Evolutionary conservation across 257 asterid species (phyloP), one percentile per base, ranked within the genome.

Genomic region (Plectranthus barbatus): DNA sequence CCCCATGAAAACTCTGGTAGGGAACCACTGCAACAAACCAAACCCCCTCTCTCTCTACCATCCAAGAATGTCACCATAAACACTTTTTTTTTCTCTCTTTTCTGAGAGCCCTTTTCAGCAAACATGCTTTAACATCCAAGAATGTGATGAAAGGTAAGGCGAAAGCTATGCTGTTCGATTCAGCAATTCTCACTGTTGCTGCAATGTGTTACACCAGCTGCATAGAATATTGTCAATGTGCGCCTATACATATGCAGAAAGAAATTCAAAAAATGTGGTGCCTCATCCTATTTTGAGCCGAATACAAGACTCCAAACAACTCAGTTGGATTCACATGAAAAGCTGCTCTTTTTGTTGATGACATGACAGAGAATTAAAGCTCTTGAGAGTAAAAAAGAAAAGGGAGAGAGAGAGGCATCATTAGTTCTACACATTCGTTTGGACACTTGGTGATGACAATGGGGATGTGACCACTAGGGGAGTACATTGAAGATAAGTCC

Each of bases 261-360:
- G n/a, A 9, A 39, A 13, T 13, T 13, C 15, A 1, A 1, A 26
- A 3, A 45, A 45, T 15, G 51, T 45, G 51, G 15, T 45, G 4
- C 26, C 54, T 9, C 3, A 20, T 49, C 26, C 24, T 39, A 51
- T 62, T 81, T 39, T 9, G 2, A 74, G 72, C 74, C 70, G 33
- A 4, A 72, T 66, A 62, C 41, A 80, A 82, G 72, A 79, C 34
- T 77, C 86, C 90, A 76, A 80, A 80, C 2, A 69, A 71, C 72
- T 78, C 88, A 78, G 86, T 75, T 83, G 94, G 84, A 74, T 78
- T 77, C 91, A 75, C 95, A 85, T 83, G 91, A 84, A 76, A 81
- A 82, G 70, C 79, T 76, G 89, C 72, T 80, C 69, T 71, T 26
- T 40, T 74, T 57, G 73, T 71, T 74, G 84, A 76, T 77, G 79